Evolutionary conservation across 163 green algal species (phyloP).

Genomic region (Botryococcus braunii): DNA sequence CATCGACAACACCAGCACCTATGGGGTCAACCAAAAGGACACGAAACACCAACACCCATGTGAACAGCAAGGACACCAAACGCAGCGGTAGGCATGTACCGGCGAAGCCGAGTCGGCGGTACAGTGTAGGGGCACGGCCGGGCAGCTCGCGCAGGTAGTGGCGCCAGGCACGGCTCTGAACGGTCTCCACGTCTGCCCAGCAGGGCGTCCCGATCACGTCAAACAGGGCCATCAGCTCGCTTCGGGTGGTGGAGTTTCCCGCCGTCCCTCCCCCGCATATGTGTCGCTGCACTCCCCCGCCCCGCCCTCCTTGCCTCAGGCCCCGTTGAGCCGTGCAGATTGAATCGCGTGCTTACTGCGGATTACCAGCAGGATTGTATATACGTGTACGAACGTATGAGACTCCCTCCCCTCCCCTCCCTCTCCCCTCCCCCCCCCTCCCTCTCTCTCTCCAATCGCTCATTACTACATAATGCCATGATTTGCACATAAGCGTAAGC

Average conservation of each 20-base stretch:
- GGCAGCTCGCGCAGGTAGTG: conserved; percentile 58
- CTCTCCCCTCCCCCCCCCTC: too few relatives aligned
- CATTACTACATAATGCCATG: neutral
- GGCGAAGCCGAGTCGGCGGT: conserved; percentile 21
- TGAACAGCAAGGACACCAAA: too few relatives aligned
- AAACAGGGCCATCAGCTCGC: conserved; percentile 73
- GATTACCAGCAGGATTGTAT: too few relatives aligned
- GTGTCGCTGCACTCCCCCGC: conserved; percentile 14
- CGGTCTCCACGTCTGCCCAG: conserved; percentile 65
- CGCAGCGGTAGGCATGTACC: too few relatives aligned
- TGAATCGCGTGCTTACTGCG: too few relatives aligned
- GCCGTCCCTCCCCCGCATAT: conserved; percentile 4
- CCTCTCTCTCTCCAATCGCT: too few relatives aligned
- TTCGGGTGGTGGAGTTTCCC: conserved; percentile 25
- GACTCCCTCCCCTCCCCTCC: too few relatives aligned
- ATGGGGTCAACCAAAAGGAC: conserved; percentile 1
- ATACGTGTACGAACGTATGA: too few relatives aligned
- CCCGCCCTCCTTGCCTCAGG: neutral
- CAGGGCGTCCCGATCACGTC: conserved; percentile 77
- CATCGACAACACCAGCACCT: neutral
- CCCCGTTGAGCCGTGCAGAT: too few relatives aligned
- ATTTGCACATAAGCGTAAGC: neutral
- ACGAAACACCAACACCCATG: too few relatives aligned
- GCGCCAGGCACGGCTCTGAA: conserved; percentile 54
- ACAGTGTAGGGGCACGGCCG: conserved; percentile 45